Conservation (phyloP, 768 basidiomycete species). For the Daedaleopsis sinensis region DNA sequence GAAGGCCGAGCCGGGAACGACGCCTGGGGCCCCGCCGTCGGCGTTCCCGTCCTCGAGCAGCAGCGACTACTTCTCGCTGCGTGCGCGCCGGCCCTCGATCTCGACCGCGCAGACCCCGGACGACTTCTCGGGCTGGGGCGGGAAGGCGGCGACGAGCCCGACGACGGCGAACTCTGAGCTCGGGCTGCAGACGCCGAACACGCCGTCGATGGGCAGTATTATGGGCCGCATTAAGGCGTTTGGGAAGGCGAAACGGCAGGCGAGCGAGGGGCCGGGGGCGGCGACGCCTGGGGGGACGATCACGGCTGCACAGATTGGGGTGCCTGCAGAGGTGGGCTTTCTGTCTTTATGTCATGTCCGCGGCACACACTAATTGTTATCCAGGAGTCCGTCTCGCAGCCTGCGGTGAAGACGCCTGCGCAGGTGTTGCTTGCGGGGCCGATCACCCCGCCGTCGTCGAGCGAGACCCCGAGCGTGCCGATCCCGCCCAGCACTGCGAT, state of each 20-base stretch:
- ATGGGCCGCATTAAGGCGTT: conserved; percentile 83
- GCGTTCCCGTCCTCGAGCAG: conserved; percentile 3
- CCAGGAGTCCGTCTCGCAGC: conserved; percentile 18
- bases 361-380: not conserved
- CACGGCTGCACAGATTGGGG: conserved; percentile 1
- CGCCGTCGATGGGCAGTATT: conserved; percentile 64
- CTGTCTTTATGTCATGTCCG: no score
- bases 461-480: conserved; percentile 70
- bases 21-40: not conserved
- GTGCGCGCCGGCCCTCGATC: conserved; percentile 49
- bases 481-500: conserved; percentile 65
- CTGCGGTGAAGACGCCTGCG: conserved; percentile 49
- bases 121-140: conserved; percentile 48
- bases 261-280: conserved; percentile 28
- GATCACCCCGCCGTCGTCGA: conserved; percentile 65
- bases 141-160: no score
- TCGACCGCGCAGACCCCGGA: conserved; percentile 45
- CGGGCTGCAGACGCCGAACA: conserved; percentile 49
- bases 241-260: conserved; percentile 54
- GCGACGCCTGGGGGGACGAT: conserved; percentile 21
- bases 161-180: conserved; percentile 18
- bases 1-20: not conserved
- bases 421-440: conserved; percentile 58
- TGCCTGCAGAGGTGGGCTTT: conserved; percentile 32
- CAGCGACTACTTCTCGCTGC: conserved; percentile 57